Evolutionary conservation across 2,329 filamentous ascomycete species (phyloP).

Genomic region (Chalaropsis thielavioides): DNA sequence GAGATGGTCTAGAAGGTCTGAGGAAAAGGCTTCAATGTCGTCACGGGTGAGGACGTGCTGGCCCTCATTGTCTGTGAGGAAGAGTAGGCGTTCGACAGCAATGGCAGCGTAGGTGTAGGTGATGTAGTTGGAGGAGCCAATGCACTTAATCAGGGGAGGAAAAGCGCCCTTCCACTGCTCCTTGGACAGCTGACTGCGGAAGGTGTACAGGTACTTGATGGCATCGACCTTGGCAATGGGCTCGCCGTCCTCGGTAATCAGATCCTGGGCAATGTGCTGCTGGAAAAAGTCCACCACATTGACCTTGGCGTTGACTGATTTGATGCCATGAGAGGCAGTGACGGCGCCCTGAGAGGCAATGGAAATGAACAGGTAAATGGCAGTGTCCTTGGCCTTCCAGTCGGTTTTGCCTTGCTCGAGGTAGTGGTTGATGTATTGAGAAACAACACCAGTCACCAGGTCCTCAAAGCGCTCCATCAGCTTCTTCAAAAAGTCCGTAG

Average conservation of each 20-base stretch:
- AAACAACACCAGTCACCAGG: slow-evolving; percentile 74
- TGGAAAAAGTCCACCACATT: slow-evolving; percentile 93
- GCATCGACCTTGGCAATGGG: slow-evolving; percentile 92
- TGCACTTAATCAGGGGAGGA: slow-evolving; percentile 76
- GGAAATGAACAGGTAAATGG: slow-evolving; percentile 90
- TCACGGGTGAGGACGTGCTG: slow-evolving; percentile 65
- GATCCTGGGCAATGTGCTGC: slow-evolving; percentile 76
- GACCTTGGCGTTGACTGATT: slow-evolving; percentile 73
- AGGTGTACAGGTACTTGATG: slow-evolving; percentile 95
- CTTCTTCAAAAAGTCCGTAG: slow-evolving; percentile 84
- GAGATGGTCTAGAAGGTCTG: slow-evolving; percentile 75
- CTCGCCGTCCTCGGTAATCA: slow-evolving; percentile 57
- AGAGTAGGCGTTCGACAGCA: slow-evolving; percentile 84
- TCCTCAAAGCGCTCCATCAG: slow-evolving; percentile 79
- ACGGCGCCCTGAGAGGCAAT: slow-evolving; percentile 84
- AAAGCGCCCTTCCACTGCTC: slow-evolving; percentile 86
- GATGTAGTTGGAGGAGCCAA: slow-evolving; percentile 82
- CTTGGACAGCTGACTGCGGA: slow-evolving; percentile 85
- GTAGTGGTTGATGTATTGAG: slow-evolving; percentile 75
- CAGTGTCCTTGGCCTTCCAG: slow-evolving; percentile 96
- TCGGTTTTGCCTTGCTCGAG: slow-evolving; percentile 65
- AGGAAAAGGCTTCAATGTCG: slow-evolving; percentile 67
- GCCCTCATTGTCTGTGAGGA: slow-evolving; percentile 60
- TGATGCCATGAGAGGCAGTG: slow-evolving; percentile 78
- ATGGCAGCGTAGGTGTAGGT: slow-evolving; percentile 97